A percentile compares a stretch with the other conserved stretches of the same genome.
Conservation (phyloP, 345 rosid genomes). For the Eutrema japonicum region DNA sequence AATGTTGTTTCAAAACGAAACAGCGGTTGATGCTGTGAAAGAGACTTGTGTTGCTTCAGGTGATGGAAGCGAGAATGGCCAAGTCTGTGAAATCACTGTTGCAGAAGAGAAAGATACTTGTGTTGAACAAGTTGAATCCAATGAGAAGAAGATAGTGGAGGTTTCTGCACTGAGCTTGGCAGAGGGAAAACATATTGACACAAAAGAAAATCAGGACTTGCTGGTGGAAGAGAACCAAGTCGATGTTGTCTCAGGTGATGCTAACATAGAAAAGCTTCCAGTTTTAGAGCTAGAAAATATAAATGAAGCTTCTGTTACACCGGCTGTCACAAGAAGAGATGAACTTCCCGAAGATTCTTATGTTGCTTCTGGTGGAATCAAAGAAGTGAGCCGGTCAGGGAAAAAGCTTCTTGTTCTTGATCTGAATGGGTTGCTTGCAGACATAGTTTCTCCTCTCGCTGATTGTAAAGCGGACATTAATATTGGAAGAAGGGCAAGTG, state of each 20-base stretch:
- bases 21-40: background rate
- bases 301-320: background rate
- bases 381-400: background rate
- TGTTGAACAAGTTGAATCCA: background rate
- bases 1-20: background rate
- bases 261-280: conserved; percentile 10
- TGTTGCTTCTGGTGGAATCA: conserved; percentile 11
- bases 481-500: conserved; percentile 64
- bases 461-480: conserved; percentile 52
- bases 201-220: background rate
- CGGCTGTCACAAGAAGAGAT: background rate
- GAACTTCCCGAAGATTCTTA: background rate
- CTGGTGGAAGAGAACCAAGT: conserved; percentile 14
- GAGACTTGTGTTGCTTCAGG: conserved; percentile 14
- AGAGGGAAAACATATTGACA: conserved; percentile 8
- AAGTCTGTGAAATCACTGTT: background rate
- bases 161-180: conserved; percentile 3
- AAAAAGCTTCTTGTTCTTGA: conserved; percentile 83
- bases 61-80: background rate
- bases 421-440: conserved; percentile 86
- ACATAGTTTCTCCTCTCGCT: conserved; percentile 57
- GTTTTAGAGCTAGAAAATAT: background rate
- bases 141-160: conserved; percentile 13
- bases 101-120: background rate
- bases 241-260: conserved; percentile 1